Evolutionary conservation across 352 stramenopile species (phyloP).

Genomic region (Plasmopara viticola): DNA sequence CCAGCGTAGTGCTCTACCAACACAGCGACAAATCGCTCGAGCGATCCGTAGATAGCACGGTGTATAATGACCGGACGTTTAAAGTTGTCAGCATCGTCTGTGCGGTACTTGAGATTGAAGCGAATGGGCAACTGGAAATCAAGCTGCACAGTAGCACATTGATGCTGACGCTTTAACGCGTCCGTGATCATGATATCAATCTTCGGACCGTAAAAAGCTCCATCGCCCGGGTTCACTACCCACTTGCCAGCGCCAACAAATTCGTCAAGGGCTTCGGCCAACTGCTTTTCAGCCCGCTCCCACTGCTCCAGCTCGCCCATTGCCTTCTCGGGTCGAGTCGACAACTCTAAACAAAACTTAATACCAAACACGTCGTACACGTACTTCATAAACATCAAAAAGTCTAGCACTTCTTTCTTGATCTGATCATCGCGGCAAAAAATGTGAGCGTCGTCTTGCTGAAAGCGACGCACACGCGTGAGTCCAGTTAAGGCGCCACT

Average conservation of each 20-base stretch:
- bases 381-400: slow-evolving; percentile 95
- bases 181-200: slow-evolving; percentile 99
- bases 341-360: slow-evolving; percentile 96
- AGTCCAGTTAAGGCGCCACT: slow-evolving; percentile 94
- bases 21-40: slow-evolving; percentile 97
- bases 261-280: slow-evolving; percentile 91
- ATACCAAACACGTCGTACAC: slow-evolving; percentile 98
- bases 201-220: slow-evolving; percentile 99
- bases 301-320: slow-evolving; percentile 92
- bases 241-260: slow-evolving; percentile 94
- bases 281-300: slow-evolving; percentile 67
- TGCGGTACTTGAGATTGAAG: slow-evolving; percentile 94
- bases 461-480: slow-evolving; percentile 95
- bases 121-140: slow-evolving; percentile 98
- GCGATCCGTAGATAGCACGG: slow-evolving; percentile 95
- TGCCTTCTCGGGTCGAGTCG: slow-evolving; percentile 95
- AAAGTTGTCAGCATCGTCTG: slow-evolving; percentile 71
- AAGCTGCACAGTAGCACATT: slow-evolving; percentile 97
- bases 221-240: slow-evolving; percentile 95
- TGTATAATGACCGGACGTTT: slow-evolving; percentile 96
- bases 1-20: slow-evolving; percentile 97
- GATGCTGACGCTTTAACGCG: slow-evolving; percentile 94
- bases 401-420: slow-evolving; percentile 81
- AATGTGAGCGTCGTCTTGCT: slow-evolving; percentile 98
- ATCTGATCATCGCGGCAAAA: slow-evolving; percentile 96